These are phyloP conservation scores for Poterioochromonas sp. DNA, from an alignment of 352 stramenopile species.

Conservation along the genomic window DNA sequence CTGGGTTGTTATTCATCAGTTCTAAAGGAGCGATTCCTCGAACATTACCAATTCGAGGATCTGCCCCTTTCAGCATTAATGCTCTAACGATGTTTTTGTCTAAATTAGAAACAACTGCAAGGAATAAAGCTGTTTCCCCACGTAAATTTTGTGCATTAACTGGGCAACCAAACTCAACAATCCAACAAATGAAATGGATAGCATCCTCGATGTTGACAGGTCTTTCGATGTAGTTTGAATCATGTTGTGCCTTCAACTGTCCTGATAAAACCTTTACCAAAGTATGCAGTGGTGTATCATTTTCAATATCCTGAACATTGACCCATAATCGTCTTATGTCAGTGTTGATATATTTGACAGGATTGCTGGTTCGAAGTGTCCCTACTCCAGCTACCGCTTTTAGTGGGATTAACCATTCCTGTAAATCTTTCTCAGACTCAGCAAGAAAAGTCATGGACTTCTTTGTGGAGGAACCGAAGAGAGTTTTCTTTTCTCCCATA, in stretches of 20 bases:
- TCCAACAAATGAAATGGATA: neutral
- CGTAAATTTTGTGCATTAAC: neutral
- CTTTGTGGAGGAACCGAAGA: conserved; percentile 22
- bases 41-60: conserved; percentile 3
- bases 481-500: conserved; percentile 21
- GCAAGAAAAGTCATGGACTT: conserved; percentile 64
- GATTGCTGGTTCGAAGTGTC: conserved; percentile 27
- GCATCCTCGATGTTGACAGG: neutral
- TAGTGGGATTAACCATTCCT: conserved; percentile 72
- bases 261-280: neutral
- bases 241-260: neutral
- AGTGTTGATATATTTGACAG: neutral
- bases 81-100: neutral
- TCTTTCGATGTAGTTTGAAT: neutral
- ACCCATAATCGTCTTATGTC: conserved; percentile 34
- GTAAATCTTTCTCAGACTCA: conserved; percentile 67
- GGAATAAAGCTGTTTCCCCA: neutral
- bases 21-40: neutral
- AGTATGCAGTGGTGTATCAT: conserved; percentile 56
- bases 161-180: conserved; percentile 6
- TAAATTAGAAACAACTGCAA: neutral
- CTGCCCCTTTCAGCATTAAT: neutral
- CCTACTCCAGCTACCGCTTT: conserved; percentile 55
- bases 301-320: conserved; percentile 50
- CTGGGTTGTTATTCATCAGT: neutral